phyloP scores from a whole-genome alignment of 1,284 basidiomycete genomes.

The Marasmius sp. region DNA sequence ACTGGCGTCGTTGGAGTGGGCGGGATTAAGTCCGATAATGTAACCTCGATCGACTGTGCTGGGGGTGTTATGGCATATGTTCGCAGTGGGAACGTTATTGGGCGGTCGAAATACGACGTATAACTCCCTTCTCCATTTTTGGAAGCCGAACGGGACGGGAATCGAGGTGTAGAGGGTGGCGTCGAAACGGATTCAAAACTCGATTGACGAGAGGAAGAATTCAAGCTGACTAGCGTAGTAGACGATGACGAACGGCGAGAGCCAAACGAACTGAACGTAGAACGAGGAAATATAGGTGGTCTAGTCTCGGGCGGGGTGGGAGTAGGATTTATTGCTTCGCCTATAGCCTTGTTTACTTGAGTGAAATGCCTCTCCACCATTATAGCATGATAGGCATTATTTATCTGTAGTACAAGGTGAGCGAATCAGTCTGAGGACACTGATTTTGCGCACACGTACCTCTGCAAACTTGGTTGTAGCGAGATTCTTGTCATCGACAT shows the following conservation, averaged over 20 bases:
- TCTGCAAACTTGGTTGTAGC: constrained; percentile 25
- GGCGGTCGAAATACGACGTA: not conserved
- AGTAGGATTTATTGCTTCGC: constrained; percentile 4
- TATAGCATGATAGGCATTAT: constrained; percentile 28
- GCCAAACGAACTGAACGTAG: not conserved
- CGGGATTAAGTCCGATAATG: not conserved
- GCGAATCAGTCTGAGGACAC: not conserved
- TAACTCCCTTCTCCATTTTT: constrained; percentile 5
- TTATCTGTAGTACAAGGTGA: constrained; percentile 22
- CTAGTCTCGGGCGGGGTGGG: constrained; percentile 1
- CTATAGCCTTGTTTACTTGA: constrained; percentile 4
- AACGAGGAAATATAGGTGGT: not conserved
- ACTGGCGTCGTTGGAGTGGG: not conserved
- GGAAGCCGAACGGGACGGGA: constrained; percentile 4
- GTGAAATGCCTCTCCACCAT: constrained; percentile 19
- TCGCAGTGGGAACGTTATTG: not conserved
- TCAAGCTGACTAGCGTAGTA: constrained; percentile 1
- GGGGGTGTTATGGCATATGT: not conserved
- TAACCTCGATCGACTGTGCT: not conserved
- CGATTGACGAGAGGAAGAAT: constrained; percentile 13
- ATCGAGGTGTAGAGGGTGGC: constrained; percentile 6
- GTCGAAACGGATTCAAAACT: constrained; percentile 14
- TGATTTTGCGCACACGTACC: constrained; percentile 13
- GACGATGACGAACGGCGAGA: constrained; percentile 8
- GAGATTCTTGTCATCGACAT: constrained; percentile 21